A percentile compares a stretch with the other conserved stretches of the same genome.
Evolutionary conservation across 1,284 basidiomycete genomes (phyloP).

Genomic region (Ustilago vetiveriae): DNA sequence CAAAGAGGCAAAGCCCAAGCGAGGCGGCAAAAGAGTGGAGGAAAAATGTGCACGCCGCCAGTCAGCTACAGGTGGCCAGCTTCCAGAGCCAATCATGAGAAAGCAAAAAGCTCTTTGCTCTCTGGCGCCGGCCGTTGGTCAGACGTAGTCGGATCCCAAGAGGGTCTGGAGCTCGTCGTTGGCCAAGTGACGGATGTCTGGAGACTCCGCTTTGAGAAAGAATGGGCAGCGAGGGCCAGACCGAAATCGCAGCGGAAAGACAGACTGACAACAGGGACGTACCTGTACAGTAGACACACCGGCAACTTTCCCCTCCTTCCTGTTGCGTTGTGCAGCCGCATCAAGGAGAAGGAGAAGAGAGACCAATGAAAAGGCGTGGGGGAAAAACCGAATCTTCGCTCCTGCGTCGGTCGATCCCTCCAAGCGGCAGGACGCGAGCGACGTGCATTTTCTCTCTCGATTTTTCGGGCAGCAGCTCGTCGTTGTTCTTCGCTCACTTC

Average conservation of each 20-base stretch:
- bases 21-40: neutral
- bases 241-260: neutral
- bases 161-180: constrained; percentile 21
- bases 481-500: too few relatives aligned
- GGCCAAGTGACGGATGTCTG: neutral
- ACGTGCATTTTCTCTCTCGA: neutral
- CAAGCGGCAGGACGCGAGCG: constrained; percentile 7
- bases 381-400: neutral
- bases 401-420: constrained; percentile 19
- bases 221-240: neutral
- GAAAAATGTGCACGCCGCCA: neutral
- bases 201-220: constrained; percentile 28
- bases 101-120: neutral
- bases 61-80: too few relatives aligned
- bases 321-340: neutral
- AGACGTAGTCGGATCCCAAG: neutral
- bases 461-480: too few relatives aligned
- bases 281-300: constrained; percentile 3
- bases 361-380: neutral
- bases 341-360: neutral
- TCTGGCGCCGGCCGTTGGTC: neutral
- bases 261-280: too few relatives aligned
- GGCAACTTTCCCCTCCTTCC: constrained; percentile 11
- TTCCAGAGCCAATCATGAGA: neutral
- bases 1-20: neutral